Evolutionary conservation across 164 flowering plant genomes (phyloP).

Genomic region (Litsea cubeba): DNA sequence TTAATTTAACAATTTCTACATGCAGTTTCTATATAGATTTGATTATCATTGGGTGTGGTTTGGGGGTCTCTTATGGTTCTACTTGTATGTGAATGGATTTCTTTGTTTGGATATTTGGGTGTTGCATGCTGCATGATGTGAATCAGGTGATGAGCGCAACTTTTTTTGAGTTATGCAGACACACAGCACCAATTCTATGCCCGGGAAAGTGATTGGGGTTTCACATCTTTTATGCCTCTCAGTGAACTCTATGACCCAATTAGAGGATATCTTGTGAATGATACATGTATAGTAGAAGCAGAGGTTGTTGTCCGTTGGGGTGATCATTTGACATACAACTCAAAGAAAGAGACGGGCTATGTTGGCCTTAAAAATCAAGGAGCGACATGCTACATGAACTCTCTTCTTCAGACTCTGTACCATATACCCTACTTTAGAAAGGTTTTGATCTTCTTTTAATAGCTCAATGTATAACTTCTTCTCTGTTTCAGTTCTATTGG

Average conservation of each 20-base stretch:
- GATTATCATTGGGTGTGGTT: background rate
- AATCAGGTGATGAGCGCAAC: slow-evolving; percentile 4
- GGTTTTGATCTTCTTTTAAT: slow-evolving; percentile 32
- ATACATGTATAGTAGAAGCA: slow-evolving; percentile 64
- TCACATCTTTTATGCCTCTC: slow-evolving; percentile 90
- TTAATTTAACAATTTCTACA: background rate
- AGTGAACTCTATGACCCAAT: slow-evolving; percentile 72
- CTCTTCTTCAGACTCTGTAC: slow-evolving; percentile 80
- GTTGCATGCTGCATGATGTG: background rate
- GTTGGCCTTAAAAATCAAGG: slow-evolving; percentile 98
- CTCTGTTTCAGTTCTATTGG: background rate
- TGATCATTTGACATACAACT: slow-evolving; percentile 85
- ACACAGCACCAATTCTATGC: slow-evolving; percentile 87
- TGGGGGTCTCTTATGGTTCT: background rate
- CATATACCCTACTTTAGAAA: slow-evolving; percentile 90
- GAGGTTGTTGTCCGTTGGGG: slow-evolving; percentile 73
- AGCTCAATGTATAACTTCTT: slow-evolving; percentile 5
- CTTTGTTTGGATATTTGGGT: background rate
- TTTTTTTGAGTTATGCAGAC: slow-evolving; percentile 40
- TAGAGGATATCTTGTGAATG: slow-evolving; percentile 75
- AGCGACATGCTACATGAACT: slow-evolving; percentile 98
- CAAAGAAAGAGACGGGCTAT: slow-evolving; percentile 93
- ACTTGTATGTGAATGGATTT: too few relatives aligned
- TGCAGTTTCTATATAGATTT: background rate
- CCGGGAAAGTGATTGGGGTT: slow-evolving; percentile 91